Evolutionary conservation across 2,329 filamentous ascomycete genomes (phyloP).

Genomic region (Fusarium drepaniforme): DNA sequence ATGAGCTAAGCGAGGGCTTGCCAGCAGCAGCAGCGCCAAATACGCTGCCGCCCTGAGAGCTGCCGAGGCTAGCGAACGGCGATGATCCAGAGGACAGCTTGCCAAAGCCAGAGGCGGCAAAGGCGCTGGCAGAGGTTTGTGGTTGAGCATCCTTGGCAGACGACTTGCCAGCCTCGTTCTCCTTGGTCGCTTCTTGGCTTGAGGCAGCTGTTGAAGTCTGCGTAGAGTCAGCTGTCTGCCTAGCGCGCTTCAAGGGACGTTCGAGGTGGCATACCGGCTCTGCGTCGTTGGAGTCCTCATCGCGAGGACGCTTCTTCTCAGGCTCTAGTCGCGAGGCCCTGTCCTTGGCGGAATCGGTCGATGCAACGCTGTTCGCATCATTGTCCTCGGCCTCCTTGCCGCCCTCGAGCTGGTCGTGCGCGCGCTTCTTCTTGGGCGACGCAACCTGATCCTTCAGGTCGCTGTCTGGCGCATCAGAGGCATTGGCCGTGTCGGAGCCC

Average conservation of each 20-base stretch:
- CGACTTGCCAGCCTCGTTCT: conserved; percentile 38
- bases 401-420: conserved; percentile 69
- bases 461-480: conserved; percentile 50
- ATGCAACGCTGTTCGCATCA: conserved; percentile 56
- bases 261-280: conserved; percentile 47
- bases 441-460: conserved; percentile 62
- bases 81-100: conserved; percentile 74
- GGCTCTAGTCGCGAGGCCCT: conserved; percentile 64
- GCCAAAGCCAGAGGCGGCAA: conserved; percentile 76
- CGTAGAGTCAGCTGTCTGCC: conserved; percentile 21
- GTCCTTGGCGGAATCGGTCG: conserved; percentile 61
- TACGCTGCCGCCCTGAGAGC: conserved; percentile 58
- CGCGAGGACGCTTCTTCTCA: conserved; percentile 74
- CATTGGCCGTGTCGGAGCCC: conserved; percentile 41
- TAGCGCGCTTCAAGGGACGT: background rate
- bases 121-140: conserved; percentile 69
- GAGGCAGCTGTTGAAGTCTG: conserved; percentile 35
- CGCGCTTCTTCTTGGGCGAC: conserved; percentile 76
- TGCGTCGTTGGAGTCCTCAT: conserved; percentile 57
- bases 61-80: conserved; percentile 71
- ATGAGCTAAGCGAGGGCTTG: conserved; percentile 50
- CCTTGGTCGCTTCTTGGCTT: conserved; percentile 37
- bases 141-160: conserved; percentile 42
- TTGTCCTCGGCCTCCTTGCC: conserved; percentile 57
- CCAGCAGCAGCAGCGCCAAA: conserved; percentile 60